phyloP scores from a whole-genome alignment of 306 rosid genomes.

The Cicer arietinum region DNA sequence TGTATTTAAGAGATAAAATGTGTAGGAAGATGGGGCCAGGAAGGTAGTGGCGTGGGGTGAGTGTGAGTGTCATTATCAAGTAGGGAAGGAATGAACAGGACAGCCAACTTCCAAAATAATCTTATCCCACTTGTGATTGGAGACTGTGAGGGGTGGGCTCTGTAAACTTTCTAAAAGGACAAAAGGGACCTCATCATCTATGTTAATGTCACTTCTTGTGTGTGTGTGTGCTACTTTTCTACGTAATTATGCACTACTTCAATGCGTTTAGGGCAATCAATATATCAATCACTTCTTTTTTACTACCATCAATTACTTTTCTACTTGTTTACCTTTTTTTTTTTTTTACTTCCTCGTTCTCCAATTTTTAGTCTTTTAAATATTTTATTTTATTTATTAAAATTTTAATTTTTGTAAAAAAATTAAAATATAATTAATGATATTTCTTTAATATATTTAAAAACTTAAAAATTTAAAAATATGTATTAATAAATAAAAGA shows the following conservation, averaged over 20 bases:
- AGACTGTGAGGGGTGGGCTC: conserved; percentile 13
- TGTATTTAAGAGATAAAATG: conserved; percentile 28
- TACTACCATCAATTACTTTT: background rate
- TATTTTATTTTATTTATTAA: too few species aligned
- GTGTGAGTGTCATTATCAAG: conserved; percentile 37
- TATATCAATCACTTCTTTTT: background rate
- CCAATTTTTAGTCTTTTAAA: too few species aligned
- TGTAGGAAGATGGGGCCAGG: background rate
- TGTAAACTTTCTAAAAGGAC: conserved; percentile 41
- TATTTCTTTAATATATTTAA: too few species aligned
- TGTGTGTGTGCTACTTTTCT: conserved; percentile 23
- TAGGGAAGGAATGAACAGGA: conserved; percentile 25
- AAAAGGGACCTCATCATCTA: background rate
- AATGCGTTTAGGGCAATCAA: conserved; percentile 36
- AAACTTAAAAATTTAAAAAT: too few species aligned
- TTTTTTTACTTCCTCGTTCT: too few species aligned
- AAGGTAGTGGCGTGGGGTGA: conserved; percentile 37
- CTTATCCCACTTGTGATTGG: background rate
- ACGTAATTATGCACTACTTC: conserved; percentile 33
- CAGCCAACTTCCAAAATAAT: conserved; percentile 43
- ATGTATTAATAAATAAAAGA: too few species aligned
- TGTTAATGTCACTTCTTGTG: conserved; percentile 1
- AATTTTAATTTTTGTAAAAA: too few species aligned
- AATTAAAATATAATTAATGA: too few species aligned
- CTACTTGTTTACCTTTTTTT: background rate